A percentile compares a stretch with the other conserved stretches of the same genome.
phyloP scores from a whole-genome alignment of 306 rosid genomes.

The Pterocarpus macrocarpus region DNA sequence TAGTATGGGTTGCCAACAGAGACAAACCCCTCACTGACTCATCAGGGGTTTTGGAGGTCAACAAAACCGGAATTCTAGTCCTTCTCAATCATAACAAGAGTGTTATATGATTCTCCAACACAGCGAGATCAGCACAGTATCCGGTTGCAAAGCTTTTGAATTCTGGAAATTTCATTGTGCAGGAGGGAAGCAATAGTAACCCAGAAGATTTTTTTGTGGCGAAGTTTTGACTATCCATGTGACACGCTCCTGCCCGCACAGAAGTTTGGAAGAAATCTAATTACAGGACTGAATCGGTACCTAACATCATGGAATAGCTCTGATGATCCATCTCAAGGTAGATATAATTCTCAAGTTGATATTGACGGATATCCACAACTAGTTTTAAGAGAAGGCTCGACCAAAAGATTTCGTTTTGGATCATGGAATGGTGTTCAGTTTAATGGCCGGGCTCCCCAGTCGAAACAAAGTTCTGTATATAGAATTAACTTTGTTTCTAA shows the following conservation, averaged over 20 bases:
- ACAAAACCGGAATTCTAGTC: not conserved
- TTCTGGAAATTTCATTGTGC: too few species aligned
- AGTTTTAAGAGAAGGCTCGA: slow-evolving; percentile 3
- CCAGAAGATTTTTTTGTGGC: too few species aligned
- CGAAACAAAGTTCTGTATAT: not conserved
- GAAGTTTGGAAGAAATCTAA: too few species aligned
- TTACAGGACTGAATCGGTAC: too few species aligned
- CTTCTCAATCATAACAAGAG: too few species aligned
- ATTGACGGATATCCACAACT: slow-evolving; percentile 16
- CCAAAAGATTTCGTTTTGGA: slow-evolving; percentile 12
- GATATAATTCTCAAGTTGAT: slow-evolving; percentile 22
- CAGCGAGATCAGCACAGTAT: too few species aligned
- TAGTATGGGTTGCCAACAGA: slow-evolving; percentile 8
- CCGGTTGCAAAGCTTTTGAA: too few species aligned
- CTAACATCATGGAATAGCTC: slow-evolving; percentile 9
- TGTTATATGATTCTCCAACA: too few species aligned
- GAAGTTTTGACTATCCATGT: too few species aligned
- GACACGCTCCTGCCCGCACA: too few species aligned
- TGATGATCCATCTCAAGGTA: slow-evolving; percentile 39
- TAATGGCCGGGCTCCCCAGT: not conserved
- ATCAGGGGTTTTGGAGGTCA: not conserved
- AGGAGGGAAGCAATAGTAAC: too few species aligned
- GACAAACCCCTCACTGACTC: not conserved
- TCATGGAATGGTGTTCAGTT: slow-evolving; percentile 32
- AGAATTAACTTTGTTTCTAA: not conserved